A percentile compares a stretch with the other conserved stretches of the same genome.
Evolutionary conservation across 1,284 basidiomycete species (phyloP).

Genomic region (Cystobasidiaceae sp.): DNA sequence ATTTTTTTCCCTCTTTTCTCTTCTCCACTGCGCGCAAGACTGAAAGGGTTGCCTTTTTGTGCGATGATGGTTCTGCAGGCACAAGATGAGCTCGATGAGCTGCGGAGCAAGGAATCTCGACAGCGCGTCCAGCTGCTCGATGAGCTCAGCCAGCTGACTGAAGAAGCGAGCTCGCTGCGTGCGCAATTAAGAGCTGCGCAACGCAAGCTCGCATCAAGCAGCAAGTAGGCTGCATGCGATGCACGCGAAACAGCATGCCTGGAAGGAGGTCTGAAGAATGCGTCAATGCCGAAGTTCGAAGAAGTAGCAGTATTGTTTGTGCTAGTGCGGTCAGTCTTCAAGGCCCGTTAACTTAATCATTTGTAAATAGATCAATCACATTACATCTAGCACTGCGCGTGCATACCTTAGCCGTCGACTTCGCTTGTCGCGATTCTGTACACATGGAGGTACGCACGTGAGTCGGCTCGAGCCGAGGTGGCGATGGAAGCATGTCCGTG

Average conservation of each 20-base stretch:
- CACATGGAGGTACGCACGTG: too few species aligned
- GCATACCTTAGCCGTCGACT: too few species aligned
- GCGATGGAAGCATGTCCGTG: too few species aligned
- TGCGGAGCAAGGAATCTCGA: conserved; percentile 35
- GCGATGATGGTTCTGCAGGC: neutral
- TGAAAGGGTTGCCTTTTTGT: neutral
- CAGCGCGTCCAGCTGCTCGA: conserved; percentile 35
- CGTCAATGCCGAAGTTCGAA: neutral
- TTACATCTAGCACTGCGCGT: too few species aligned
- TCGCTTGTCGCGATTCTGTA: too few species aligned
- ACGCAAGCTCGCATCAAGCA: conserved; percentile 3
- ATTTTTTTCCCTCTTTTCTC: neutral
- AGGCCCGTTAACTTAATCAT: neutral
- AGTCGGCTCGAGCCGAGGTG: too few species aligned
- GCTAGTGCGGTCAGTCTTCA: neutral
- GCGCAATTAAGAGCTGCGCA: conserved; percentile 22
- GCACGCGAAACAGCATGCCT: neutral
- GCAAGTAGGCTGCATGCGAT: neutral
- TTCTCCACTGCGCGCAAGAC: neutral
- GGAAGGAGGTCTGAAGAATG: neutral
- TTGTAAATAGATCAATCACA: neutral
- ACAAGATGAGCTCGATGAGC: conserved; percentile 39
- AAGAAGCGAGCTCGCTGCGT: conserved; percentile 21
- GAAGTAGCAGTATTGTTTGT: neutral
- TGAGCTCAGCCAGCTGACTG: conserved; percentile 21